A percentile compares a stretch with the other conserved stretches of the same genome.
These are phyloP conservation scores for Jamesozyma spencerorum DNA, from an alignment of 805 yeast species.

Conservation along the genomic window DNA sequence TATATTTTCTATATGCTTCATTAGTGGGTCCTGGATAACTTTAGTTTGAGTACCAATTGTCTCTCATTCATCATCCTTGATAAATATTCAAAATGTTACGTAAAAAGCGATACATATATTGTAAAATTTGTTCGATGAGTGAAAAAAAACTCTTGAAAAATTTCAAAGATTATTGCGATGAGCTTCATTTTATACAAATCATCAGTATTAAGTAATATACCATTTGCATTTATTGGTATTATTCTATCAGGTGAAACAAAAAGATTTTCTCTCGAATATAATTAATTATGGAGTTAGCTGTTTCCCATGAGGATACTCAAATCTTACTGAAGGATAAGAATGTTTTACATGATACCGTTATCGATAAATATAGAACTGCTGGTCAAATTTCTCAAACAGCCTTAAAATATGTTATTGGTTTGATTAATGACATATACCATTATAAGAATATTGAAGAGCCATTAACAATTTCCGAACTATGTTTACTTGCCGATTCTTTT, in stretches of 20 bases:
- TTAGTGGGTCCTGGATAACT: too few species aligned
- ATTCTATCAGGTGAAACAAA: too few species aligned
- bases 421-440: slow-evolving; percentile 71
- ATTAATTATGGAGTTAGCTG: slow-evolving; percentile 56
- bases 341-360: slow-evolving; percentile 46
- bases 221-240: background rate
- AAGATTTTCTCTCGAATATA: background rate
- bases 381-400: slow-evolving; percentile 86
- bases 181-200: slow-evolving; percentile 3
- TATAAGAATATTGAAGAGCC: slow-evolving; percentile 32
- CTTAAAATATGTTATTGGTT: slow-evolving; percentile 50
- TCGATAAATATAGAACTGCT: slow-evolving; percentile 80
- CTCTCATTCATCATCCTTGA: too few species aligned
- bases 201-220: too few species aligned
- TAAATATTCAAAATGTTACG: background rate
- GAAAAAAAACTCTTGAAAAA: slow-evolving; percentile 4
- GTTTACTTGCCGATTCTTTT: slow-evolving; percentile 74
- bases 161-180: slow-evolving; percentile 7
- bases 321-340: slow-evolving; percentile 65
- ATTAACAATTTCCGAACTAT: slow-evolving; percentile 56
- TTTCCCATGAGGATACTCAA: slow-evolving; percentile 66
- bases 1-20: too few species aligned
- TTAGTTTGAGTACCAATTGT: too few species aligned
- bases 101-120: background rate
- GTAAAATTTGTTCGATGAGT: background rate